Evolutionary conservation across 2,329 filamentous ascomycete species (phyloP).

Genomic region (Aspergillus phoenicis): DNA sequence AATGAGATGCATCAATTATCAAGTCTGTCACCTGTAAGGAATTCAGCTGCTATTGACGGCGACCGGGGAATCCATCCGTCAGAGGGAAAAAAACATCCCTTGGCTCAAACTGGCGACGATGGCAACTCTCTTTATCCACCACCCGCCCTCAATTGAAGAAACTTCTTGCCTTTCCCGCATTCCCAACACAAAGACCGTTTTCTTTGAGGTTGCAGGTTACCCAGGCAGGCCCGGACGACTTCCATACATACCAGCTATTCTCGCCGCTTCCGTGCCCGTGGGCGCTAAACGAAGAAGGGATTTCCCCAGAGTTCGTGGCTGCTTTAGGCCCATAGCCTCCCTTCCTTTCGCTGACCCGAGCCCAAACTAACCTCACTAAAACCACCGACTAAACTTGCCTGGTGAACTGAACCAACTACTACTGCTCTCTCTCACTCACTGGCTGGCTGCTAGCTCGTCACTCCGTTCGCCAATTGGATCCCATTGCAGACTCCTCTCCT

Average conservation of each 20-base stretch:
- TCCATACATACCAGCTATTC: background rate
- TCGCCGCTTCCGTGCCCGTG: background rate
- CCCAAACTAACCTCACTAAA: conserved; percentile 14
- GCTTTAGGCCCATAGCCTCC: background rate
- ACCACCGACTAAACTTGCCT: background rate
- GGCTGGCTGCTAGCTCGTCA: conserved; percentile 6
- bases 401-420: background rate
- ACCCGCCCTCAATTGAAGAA: background rate
- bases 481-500: conserved; percentile 12
- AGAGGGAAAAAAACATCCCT: background rate
- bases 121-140: background rate
- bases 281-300: background rate
- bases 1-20: background rate
- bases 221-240: background rate
- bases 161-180: background rate
- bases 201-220: background rate
- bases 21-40: background rate
- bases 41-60: background rate
- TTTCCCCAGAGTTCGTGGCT: conserved; percentile 3
- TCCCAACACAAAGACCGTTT: background rate
- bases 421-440: background rate
- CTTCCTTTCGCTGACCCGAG: background rate
- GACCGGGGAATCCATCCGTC: background rate
- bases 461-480: conserved; percentile 19
- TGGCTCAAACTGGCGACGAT: too few species aligned